Evolutionary conservation across 1,139 yeast genomes (phyloP).

Genomic region (Eremothecium cymbalariae): DNA sequence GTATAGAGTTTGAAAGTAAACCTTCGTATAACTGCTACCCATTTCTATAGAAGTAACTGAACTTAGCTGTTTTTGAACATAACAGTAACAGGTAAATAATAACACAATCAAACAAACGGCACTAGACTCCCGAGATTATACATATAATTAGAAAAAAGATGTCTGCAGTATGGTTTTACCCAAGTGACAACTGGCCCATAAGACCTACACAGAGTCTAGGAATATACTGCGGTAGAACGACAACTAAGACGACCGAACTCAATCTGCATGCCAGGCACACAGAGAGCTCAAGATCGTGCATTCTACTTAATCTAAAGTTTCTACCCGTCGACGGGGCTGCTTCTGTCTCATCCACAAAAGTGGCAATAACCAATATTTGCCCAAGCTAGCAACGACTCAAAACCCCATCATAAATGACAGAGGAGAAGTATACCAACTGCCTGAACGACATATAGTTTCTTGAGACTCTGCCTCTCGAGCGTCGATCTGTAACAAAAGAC

Average conservation of each 20-base stretch:
- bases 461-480: constrained; percentile 50
- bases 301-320: constrained; percentile 46
- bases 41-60: too few species aligned
- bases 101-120: too few species aligned
- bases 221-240: constrained; percentile 59
- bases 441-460: constrained; percentile 20
- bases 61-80: too few species aligned
- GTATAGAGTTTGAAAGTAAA: too few species aligned
- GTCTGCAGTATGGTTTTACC: constrained; percentile 90
- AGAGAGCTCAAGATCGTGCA: constrained; percentile 60
- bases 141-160: constrained; percentile 26
- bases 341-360: constrained; percentile 50
- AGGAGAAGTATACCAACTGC: constrained; percentile 24
- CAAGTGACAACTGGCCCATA: constrained; percentile 72
- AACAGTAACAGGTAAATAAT: too few species aligned
- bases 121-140: not conserved
- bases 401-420: constrained; percentile 47
- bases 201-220: constrained; percentile 84
- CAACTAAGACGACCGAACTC: constrained; percentile 47
- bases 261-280: constrained; percentile 28
- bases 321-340: constrained; percentile 84
- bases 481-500: constrained; percentile 51
- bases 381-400: constrained; percentile 38
- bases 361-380: constrained; percentile 28
- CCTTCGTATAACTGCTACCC: too few species aligned